These are phyloP conservation scores for Lenwebbia sp. DNA, from an alignment of 345 rosid genomes.

Conservation along the genomic window DNA sequence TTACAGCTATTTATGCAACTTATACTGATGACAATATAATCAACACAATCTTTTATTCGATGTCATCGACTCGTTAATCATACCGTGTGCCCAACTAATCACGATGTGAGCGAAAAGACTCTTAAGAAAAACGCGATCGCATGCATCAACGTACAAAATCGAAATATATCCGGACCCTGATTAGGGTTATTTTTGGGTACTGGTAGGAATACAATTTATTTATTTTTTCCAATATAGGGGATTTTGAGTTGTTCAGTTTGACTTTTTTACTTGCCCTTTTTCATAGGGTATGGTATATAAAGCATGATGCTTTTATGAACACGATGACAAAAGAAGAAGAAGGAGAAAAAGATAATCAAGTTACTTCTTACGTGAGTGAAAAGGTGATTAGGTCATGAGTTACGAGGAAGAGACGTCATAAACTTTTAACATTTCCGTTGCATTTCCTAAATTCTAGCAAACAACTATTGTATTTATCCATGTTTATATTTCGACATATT, in stretches of 20 bases:
- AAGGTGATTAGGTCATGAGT: not conserved
- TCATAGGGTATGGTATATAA: not conserved
- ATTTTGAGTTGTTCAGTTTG: not conserved
- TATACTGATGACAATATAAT: not conserved
- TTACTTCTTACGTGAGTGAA: not conserved
- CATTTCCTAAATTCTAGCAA: not conserved
- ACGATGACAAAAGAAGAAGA: not conserved
- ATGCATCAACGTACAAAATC: not conserved
- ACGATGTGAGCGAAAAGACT: no score
- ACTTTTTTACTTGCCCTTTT: not conserved
- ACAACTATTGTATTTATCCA: not conserved
- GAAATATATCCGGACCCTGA: not conserved
- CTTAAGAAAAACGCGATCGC: not conserved
- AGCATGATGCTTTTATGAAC: not conserved
- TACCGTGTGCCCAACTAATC: no score
- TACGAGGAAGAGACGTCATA: not conserved
- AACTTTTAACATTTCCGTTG: not conserved
- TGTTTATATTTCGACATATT: not conserved
- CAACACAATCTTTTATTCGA: not conserved
- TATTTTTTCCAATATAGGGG: not conserved
- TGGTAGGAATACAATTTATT: not conserved
- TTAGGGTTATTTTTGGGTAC: not conserved
- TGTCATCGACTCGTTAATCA: not conserved
- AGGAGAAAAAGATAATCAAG: not conserved
- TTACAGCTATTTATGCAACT: not conserved